phyloP scores from a whole-genome alignment of 805 yeast species.

The Kodamaea nitidulidarum region DNA sequence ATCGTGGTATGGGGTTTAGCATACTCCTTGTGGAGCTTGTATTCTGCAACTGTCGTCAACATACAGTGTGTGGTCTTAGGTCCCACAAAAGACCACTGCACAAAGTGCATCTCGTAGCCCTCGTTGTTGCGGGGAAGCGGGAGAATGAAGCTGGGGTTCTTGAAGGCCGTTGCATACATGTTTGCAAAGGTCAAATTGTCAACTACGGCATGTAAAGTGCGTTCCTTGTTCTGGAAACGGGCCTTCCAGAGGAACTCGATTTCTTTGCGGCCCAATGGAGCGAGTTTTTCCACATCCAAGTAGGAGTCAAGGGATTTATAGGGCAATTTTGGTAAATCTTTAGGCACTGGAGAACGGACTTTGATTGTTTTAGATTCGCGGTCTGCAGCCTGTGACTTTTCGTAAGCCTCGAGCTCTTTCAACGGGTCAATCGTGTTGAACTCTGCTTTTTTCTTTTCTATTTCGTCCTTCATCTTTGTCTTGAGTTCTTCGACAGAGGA shows the following conservation, averaged over 20 bases:
- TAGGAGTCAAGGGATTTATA: conserved; percentile 70
- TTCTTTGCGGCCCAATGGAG: conserved; percentile 53
- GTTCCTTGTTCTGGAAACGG: conserved; percentile 60
- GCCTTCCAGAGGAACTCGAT: conserved; percentile 87
- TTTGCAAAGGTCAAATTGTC: conserved; percentile 55
- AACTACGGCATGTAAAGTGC: conserved; percentile 62
- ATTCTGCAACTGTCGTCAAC: conserved; percentile 88
- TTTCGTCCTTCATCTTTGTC: conserved; percentile 56
- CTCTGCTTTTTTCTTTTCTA: conserved; percentile 52
- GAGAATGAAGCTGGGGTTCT: conserved; percentile 78
- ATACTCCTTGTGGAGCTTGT: conserved; percentile 81
- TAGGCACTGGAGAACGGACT: conserved; percentile 32
- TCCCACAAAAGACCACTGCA: conserved; percentile 91
- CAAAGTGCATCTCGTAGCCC: conserved; percentile 78
- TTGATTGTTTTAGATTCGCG: conserved; percentile 25
- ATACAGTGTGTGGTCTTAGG: conserved; percentile 81
- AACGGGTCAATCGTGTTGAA: conserved; percentile 66
- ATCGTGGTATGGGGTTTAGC: conserved; percentile 95
- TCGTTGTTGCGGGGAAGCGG: conserved; percentile 70
- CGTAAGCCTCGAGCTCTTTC: conserved; percentile 57
- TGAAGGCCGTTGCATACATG: conserved; percentile 61
- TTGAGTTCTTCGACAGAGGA: conserved; percentile 55
- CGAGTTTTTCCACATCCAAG: conserved; percentile 64
- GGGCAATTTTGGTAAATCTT: conserved; percentile 42
- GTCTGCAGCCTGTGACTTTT: conserved; percentile 34